Percentiles rank a stretch among this genome's conserved stretches.
phyloP scores from a whole-genome alignment of 2,329 filamentous ascomycete species.

The Xylaria sp. region DNA sequence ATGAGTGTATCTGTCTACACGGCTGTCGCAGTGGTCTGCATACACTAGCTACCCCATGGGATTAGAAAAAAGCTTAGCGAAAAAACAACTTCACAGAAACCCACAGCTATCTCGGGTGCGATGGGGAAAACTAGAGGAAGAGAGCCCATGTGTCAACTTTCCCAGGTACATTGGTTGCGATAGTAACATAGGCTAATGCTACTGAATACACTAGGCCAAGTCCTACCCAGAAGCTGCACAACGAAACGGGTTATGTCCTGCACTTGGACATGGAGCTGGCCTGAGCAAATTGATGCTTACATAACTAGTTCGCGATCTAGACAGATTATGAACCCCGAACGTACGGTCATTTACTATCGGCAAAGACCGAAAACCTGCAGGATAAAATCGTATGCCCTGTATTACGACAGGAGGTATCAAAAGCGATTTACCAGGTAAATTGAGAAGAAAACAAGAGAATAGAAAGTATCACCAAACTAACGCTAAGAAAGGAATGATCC shows the following conservation, averaged over 20 bases:
- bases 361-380: background rate
- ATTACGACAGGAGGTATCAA: too few relatives aligned
- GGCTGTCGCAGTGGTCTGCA: constrained; percentile 10
- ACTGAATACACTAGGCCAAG: too few relatives aligned
- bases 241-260: background rate
- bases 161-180: background rate
- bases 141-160: background rate
- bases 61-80: background rate
- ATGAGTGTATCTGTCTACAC: constrained; percentile 5
- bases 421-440: too few relatives aligned
- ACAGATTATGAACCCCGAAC: background rate
- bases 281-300: background rate
- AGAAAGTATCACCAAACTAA: too few relatives aligned
- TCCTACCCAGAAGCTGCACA: background rate
- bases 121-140: background rate
- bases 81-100: background rate
- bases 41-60: constrained; percentile 2
- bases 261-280: background rate
- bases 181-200: background rate
- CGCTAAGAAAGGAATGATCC: too few relatives aligned
- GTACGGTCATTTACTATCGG: background rate
- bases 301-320: background rate
- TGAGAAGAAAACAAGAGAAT: too few relatives aligned
- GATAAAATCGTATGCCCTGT: too few relatives aligned
- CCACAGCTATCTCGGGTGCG: background rate